Base-by-base conservation (phyloP, 2,329 filamentous ascomycete species). In the Sclerotinia borealis region DNA sequence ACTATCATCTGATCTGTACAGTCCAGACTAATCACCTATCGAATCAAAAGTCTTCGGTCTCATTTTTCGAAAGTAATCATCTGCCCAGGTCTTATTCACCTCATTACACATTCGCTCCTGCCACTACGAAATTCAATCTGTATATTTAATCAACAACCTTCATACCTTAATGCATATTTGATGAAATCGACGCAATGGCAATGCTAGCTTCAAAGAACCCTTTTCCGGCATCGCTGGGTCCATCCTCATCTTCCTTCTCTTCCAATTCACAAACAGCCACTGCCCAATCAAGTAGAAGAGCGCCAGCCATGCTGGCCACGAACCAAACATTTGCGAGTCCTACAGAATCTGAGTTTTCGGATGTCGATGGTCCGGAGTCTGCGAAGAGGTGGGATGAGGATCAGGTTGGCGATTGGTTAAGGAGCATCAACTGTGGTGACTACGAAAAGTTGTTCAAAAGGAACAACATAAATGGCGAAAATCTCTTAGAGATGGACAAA, bases 391-490 rank as follows among this genome's bases (percentile, higher is more conserved):
- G 93, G 93, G 89, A 93, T 73, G 95, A 98, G 78, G 89, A 93
- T 69, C 87, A 87, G 69, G 95, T 99, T 36, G 90, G 90, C 73
- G 91, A 96, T 59, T 99, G 96, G 83, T 82, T 99, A 67, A 84
- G 88, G 72, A 92, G 86, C 71, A 93, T 99, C 74, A 93, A 96
- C 74, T 98, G 93, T 74, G 88, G 89, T 70, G 92, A 98, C 74
- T 98, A 99, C 77, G 92, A 96, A 75, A 87, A 90, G 72, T 77
- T 96, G 31, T 97, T 97, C 77, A 78, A 90, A 77, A 87, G 87
- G 74, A 96, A 99, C 76, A 91, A 98, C 76, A 97, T 99, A 80
- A 99, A 95, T 74, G 95, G 95, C 72, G 92, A 97, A 78, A 97
- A 96, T 74, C 81, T 99, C 50, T 83, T 99, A 70, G 95, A 99